phyloP scores from a whole-genome alignment of 306 rosid species.

The Sicyos baderoa region DNA sequence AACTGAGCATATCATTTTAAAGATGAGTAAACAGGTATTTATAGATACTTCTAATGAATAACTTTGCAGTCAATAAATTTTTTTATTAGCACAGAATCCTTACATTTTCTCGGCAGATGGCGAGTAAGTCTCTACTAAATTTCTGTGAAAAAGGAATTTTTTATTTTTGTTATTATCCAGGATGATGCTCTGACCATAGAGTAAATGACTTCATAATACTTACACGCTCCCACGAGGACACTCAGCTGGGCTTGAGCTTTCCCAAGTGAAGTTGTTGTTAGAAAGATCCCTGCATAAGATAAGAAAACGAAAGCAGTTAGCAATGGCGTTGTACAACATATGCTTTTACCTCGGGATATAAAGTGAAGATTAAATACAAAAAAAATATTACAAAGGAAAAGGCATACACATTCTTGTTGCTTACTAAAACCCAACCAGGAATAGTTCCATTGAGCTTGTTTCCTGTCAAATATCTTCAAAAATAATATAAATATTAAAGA shows the following conservation, averaged over 20 bases:
- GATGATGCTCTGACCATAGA: neutral
- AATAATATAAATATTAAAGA: constrained; percentile 13
- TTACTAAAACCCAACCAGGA: constrained; percentile 54
- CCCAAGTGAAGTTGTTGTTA: constrained; percentile 70
- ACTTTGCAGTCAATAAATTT: neutral
- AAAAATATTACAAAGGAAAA: neutral
- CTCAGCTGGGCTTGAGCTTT: constrained; percentile 51
- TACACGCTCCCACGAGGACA: constrained; percentile 72
- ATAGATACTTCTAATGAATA: constrained; percentile 1
- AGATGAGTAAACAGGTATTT: neutral
- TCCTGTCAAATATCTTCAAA: constrained; percentile 57
- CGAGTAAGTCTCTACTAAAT: constrained; percentile 76
- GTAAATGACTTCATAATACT: constrained; percentile 28
- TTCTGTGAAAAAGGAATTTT: constrained; percentile 46
- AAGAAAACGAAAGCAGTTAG: neutral
- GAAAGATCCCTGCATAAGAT: constrained; percentile 69
- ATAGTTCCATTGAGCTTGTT: constrained; percentile 65
- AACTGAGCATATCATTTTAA: neutral
- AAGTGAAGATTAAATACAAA: constrained; percentile 18
- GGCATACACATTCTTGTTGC: constrained; percentile 51
- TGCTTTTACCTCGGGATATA: neutral
- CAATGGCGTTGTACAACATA: neutral
- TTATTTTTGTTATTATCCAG: neutral
- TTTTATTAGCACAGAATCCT: constrained; percentile 25
- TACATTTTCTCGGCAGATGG: constrained; percentile 46